These are phyloP conservation scores for Exobasidium cylindrosporum DNA, from an alignment of 1,284 basidiomycete species.

Conservation along the genomic window DNA sequence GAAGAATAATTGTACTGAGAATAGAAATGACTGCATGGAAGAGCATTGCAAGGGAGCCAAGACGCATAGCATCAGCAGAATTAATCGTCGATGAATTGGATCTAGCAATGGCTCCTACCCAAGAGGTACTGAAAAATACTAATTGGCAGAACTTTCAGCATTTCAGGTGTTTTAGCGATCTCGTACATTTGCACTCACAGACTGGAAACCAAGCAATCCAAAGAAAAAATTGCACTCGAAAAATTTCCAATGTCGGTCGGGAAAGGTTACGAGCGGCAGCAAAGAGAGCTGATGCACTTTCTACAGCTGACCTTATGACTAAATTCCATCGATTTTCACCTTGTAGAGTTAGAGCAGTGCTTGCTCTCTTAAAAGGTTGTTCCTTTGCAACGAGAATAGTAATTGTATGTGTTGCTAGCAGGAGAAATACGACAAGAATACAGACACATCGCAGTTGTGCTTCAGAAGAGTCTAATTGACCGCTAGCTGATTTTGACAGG, in stretches of 20 bases:
- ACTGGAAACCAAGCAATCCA: slow-evolving; percentile 50
- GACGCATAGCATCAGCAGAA: neutral
- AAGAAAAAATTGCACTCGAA: slow-evolving; percentile 25
- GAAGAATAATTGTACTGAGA: slow-evolving; percentile 1
- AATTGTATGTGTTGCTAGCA: slow-evolving; percentile 34
- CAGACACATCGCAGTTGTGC: slow-evolving; percentile 32
- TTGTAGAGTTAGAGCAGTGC: too few relatives aligned
- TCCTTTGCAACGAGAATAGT: slow-evolving; percentile 23
- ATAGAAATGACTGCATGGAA: slow-evolving; percentile 6
- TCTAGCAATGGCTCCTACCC: slow-evolving; percentile 41
- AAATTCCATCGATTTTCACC: too few relatives aligned
- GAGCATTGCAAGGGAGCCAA: slow-evolving; percentile 11
- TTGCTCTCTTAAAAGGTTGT: neutral
- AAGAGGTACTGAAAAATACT: slow-evolving; percentile 43
- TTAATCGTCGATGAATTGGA: neutral
- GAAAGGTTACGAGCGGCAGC: slow-evolving; percentile 1
- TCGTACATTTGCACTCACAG: neutral
- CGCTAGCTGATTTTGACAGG: slow-evolving; percentile 19
- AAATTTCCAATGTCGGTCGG: slow-evolving; percentile 5
- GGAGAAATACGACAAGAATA: slow-evolving; percentile 26
- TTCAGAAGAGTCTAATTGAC: slow-evolving; percentile 8
- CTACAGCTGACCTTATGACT: too few relatives aligned
- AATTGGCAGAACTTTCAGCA: slow-evolving; percentile 16
- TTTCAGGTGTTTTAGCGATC: neutral
- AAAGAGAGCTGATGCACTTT: neutral